Percentiles rank a stretch among this genome's conserved stretches.
Conservation (phyloP, 768 basidiomycete genomes). For the Kwoniella dendrophila region DNA sequence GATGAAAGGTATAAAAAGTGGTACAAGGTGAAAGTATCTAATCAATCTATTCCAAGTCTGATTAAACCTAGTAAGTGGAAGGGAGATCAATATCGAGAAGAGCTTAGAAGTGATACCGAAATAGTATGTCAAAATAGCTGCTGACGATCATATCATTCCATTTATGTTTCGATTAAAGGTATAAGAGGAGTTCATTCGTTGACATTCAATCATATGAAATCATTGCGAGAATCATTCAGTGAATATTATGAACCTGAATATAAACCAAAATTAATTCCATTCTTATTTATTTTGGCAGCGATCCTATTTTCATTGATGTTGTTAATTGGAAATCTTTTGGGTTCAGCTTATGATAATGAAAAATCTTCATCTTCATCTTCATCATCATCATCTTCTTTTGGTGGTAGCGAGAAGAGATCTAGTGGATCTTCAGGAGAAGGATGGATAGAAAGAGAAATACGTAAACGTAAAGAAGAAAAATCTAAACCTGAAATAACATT, state of each 20-base stretch:
- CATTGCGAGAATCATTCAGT: background rate
- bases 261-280: conserved; percentile 18
- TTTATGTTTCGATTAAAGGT: background rate
- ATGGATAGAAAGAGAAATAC: conserved; percentile 26
- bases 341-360: conserved; percentile 36
- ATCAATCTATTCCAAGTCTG: background rate
- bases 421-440: no score
- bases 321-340: conserved; percentile 26
- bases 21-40: conserved; percentile 6
- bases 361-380: background rate
- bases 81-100: no score
- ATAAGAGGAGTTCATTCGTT: background rate
- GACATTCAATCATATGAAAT: background rate
- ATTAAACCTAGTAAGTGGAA: background rate
- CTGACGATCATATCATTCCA: no score
- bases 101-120: no score
- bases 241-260: conserved; percentile 27
- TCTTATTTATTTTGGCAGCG: conserved; percentile 19
- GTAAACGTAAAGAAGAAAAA: conserved; percentile 20
- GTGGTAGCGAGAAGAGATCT: background rate
- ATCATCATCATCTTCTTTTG: background rate
- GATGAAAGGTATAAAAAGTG: conserved; percentile 2
- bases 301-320: conserved; percentile 25
- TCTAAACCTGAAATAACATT: conserved; percentile 8
- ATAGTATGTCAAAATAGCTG: no score